These are phyloP conservation scores for Backusella westeae DNA, from an alignment of 192 early-diverging fungal genomes.

Conservation along the genomic window DNA sequence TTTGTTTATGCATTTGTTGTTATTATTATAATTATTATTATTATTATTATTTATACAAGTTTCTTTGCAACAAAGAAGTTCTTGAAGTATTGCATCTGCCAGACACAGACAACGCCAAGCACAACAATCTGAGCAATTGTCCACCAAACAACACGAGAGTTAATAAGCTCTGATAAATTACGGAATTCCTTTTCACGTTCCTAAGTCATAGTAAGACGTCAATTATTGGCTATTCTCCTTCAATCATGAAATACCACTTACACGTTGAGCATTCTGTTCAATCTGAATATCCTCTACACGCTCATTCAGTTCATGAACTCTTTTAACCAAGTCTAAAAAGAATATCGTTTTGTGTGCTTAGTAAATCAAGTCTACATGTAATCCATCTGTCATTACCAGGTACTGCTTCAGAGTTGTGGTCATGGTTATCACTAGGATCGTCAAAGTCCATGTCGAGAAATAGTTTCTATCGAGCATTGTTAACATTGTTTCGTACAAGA, in stretches of 20 bases:
- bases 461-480: slow-evolving; percentile 35
- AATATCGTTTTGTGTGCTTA: neutral
- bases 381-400: slow-evolving; percentile 33
- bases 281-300: slow-evolving; percentile 78
- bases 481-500: neutral
- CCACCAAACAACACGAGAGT: slow-evolving; percentile 83
- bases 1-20: slow-evolving; percentile 10
- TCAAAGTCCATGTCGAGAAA: slow-evolving; percentile 47
- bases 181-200: slow-evolving; percentile 92
- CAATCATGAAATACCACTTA: slow-evolving; percentile 35
- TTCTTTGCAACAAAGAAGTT: slow-evolving; percentile 92
- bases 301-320: slow-evolving; percentile 79
- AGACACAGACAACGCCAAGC: slow-evolving; percentile 71
- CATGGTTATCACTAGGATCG: slow-evolving; percentile 34
- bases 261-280: slow-evolving; percentile 89
- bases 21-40: neutral
- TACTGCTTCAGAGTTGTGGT: slow-evolving; percentile 31
- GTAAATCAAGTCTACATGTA: neutral
- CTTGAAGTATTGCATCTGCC: slow-evolving; percentile 87
- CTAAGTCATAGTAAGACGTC: slow-evolving; percentile 36
- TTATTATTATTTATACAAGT: slow-evolving; percentile 58
- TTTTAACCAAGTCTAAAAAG: slow-evolving; percentile 60
- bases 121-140: slow-evolving; percentile 83
- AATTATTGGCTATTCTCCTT: neutral
- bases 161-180: slow-evolving; percentile 79